Conservation (phyloP, 805 yeast genomes). For the Tetrapisispora taiwanensis region DNA sequence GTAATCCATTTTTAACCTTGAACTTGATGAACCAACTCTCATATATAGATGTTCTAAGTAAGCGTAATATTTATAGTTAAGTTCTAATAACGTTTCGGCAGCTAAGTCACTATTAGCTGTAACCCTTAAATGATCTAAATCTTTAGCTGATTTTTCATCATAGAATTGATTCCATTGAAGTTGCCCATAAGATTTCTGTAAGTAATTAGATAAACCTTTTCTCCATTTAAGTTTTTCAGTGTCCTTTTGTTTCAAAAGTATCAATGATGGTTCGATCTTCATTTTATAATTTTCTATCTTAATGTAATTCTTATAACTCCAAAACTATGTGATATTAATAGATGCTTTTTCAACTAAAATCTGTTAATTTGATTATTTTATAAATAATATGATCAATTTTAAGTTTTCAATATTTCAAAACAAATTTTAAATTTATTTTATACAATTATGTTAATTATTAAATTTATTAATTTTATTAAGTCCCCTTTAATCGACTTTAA, state of each 20-base stretch:
- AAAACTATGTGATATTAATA: no score
- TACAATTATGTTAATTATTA: no score
- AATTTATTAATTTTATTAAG: background rate
- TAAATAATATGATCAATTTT: no score
- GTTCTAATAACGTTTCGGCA: conserved; percentile 23
- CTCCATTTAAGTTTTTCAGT: conserved; percentile 26
- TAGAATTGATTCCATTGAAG: conserved; percentile 25
- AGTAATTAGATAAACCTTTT: conserved; percentile 21
- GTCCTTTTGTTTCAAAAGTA: conserved; percentile 21
- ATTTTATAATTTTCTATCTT: background rate
- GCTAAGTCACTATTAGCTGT: conserved; percentile 28
- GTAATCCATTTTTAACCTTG: conserved; percentile 50
- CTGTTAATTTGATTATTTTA: no score
- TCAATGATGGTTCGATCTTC: conserved; percentile 5
- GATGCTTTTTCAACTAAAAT: no score
- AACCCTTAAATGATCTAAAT: conserved; percentile 22
- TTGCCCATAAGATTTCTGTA: conserved; percentile 25
- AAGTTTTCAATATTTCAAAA: no score
- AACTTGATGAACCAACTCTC: conserved; percentile 57
- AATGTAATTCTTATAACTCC: no score
- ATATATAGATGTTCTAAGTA: conserved; percentile 72
- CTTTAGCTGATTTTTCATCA: conserved; percentile 19
- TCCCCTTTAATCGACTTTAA: background rate
- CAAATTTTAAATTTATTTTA: no score
- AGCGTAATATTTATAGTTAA: conserved; percentile 56